phyloP scores from a whole-genome alignment of 371 early-diverging fungal genomes.

The Mucor mucedo region DNA sequence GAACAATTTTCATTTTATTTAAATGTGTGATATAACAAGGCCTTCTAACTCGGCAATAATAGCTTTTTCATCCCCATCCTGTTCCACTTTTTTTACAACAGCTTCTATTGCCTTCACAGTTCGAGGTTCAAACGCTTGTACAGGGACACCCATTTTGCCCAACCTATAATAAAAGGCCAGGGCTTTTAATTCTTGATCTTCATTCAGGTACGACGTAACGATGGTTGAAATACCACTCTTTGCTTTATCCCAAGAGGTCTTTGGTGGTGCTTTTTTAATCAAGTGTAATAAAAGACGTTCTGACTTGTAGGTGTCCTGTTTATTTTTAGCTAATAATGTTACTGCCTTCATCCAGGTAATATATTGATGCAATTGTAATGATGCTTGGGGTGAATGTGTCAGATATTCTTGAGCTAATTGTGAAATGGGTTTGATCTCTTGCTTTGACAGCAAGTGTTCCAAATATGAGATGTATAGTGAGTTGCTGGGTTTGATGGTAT shows the following conservation, averaged over 20 bases:
- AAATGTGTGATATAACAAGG: not conserved
- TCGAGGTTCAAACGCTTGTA: slow-evolving; percentile 18
- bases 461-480: slow-evolving; percentile 35
- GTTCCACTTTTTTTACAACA: slow-evolving; percentile 13
- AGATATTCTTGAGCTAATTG: slow-evolving; percentile 6
- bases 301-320: slow-evolving; percentile 6
- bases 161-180: slow-evolving; percentile 35
- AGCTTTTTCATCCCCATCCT: slow-evolving; percentile 12
- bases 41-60: slow-evolving; percentile 14
- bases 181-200: slow-evolving; percentile 32
- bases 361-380: slow-evolving; percentile 19
- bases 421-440: slow-evolving; percentile 2
- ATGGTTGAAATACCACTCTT: slow-evolving; percentile 23
- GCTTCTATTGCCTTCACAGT: slow-evolving; percentile 6
- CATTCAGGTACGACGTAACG: slow-evolving; percentile 22
- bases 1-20: too few relatives aligned
- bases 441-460: slow-evolving; percentile 25
- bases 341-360: slow-evolving; percentile 23
- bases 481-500: slow-evolving; percentile 33
- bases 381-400: not conserved
- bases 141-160: slow-evolving; percentile 22
- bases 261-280: slow-evolving; percentile 21
- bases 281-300: slow-evolving; percentile 21
- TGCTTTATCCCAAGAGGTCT: slow-evolving; percentile 14
- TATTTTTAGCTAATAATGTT: not conserved